phyloP scores from a whole-genome alignment of 169 alveolate genomes.

The Eimeria mitis region DNA sequence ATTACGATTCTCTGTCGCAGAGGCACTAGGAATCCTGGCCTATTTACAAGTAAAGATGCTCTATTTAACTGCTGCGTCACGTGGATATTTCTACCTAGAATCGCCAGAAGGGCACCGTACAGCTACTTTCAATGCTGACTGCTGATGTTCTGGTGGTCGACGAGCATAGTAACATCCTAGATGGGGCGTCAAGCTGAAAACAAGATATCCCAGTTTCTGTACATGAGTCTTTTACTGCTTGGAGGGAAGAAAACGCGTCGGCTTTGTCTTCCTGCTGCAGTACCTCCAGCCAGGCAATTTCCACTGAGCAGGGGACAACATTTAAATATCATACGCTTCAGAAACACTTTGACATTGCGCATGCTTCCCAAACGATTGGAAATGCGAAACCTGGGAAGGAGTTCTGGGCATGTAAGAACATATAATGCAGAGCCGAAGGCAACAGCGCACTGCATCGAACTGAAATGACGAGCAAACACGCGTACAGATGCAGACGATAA shows the following conservation, averaged over 20 bases:
- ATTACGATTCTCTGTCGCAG: neutral
- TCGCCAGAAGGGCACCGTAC: neutral
- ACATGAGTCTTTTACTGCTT: constrained; percentile 12
- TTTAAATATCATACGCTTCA: neutral
- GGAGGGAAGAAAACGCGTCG: constrained; percentile 9
- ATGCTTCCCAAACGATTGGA: neutral
- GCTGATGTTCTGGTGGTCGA: neutral
- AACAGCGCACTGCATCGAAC: constrained; percentile 22
- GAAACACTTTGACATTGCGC: neutral
- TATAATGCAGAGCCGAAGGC: neutral
- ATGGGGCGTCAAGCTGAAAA: neutral
- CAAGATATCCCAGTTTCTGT: constrained; percentile 22
- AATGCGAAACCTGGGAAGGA: neutral
- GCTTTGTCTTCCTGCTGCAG: neutral
- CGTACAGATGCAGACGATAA: neutral
- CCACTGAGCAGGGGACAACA: neutral
- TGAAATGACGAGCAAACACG: neutral
- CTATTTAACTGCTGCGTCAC: neutral
- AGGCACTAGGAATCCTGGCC: neutral
- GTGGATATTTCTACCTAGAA: neutral
- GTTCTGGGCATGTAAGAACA: constrained; percentile 5
- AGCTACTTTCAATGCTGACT: neutral
- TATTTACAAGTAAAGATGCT: neutral
- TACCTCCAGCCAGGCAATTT: neutral
- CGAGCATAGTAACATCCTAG: neutral